Evolutionary conservation across 345 rosid genomes (phyloP), one percentile per base, ranked within the genome.

Genomic region (Nasturtium officinale): DNA sequence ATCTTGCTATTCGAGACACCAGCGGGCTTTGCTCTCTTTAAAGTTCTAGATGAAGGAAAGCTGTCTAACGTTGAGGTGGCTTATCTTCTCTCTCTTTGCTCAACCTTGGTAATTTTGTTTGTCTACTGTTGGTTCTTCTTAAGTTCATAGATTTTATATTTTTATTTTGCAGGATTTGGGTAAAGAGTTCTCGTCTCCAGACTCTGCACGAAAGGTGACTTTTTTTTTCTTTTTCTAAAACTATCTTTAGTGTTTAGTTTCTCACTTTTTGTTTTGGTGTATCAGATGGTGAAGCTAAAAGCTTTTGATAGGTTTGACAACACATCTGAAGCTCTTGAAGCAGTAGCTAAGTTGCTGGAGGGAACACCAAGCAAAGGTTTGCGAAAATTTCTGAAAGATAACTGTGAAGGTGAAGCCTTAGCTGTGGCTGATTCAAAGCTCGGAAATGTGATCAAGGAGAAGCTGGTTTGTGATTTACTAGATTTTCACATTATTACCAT

Each of bases 381-480:
- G 1, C 82, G 93, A 3, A 89, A 91, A 38, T 91, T 91, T 76
- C 68, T 91, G 73, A 82, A 80, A 2, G 81, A 84, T 20, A 83
- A 91, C 51, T 91, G 96, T 82, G 78, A 81, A 16, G 91, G 89
- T 50, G 90, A 91, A 75, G 61, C 68, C 0, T 53, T 91, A 29
- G 97, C 80, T 15, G 92, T 91, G 9, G 96, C 89, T 54, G 96
- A 89, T 76, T 89, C 97, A 10, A 91, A 91, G 79, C 96, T 91
- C 76, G 97, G 97, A 70, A 91, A 89, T 82, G 81, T 83, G 0
- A 91, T 91, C 57, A 91, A 91, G 76, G 97, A 91, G 46, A 86
- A 86, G 72, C 71, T 89, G 94, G 96, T 91, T 30, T n/a, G 86
- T 63, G 21, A 32, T 45, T 64, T 6, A 2, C 42, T 51, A 9